Evolutionary conservation across 352 stramenopile genomes (phyloP).

Genomic region (Globisporangium radiosum): DNA sequence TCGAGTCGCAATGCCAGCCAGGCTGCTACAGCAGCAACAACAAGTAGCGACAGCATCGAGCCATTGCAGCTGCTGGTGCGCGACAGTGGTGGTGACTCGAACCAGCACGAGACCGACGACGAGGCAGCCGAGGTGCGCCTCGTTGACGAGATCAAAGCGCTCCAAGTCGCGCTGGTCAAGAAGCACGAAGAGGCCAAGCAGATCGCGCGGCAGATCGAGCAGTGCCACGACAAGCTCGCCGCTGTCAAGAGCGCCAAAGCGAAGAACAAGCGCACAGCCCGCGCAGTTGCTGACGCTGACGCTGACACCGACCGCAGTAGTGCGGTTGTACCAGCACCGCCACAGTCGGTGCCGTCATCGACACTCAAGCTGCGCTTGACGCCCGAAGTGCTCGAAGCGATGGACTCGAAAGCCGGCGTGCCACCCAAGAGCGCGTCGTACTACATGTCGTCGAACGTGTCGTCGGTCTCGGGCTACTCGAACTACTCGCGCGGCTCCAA

Average conservation of each 20-base stretch:
- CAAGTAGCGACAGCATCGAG: constrained; percentile 12
- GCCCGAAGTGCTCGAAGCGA: constrained; percentile 47
- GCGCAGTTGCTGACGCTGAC: background rate
- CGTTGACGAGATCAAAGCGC: constrained; percentile 53
- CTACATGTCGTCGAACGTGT: constrained; percentile 60
- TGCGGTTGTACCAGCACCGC: background rate
- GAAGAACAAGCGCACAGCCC: constrained; percentile 4
- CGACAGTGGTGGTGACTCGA: constrained; percentile 29
- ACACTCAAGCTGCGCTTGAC: constrained; percentile 42
- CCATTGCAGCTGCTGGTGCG: constrained; percentile 7
- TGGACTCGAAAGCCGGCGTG: constrained; percentile 46
- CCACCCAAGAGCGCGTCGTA: constrained; percentile 33
- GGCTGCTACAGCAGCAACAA: constrained; percentile 1
- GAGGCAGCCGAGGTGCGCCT: constrained; percentile 55
- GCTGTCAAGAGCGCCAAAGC: constrained; percentile 14
- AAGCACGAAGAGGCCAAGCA: constrained; percentile 79
- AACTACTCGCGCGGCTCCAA: constrained; percentile 33
- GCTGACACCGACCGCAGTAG: background rate
- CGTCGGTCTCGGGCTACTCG: constrained; percentile 58
- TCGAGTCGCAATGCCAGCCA: background rate
- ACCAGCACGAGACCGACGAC: constrained; percentile 31
- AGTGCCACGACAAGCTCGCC: constrained; percentile 46
- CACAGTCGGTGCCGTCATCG: constrained; percentile 12
- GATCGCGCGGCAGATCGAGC: constrained; percentile 48
- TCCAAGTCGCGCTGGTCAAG: constrained; percentile 55